Base-by-base conservation (phyloP, 2,329 filamentous ascomycete species). In the Akanthomyces uredinophilus region DNA sequence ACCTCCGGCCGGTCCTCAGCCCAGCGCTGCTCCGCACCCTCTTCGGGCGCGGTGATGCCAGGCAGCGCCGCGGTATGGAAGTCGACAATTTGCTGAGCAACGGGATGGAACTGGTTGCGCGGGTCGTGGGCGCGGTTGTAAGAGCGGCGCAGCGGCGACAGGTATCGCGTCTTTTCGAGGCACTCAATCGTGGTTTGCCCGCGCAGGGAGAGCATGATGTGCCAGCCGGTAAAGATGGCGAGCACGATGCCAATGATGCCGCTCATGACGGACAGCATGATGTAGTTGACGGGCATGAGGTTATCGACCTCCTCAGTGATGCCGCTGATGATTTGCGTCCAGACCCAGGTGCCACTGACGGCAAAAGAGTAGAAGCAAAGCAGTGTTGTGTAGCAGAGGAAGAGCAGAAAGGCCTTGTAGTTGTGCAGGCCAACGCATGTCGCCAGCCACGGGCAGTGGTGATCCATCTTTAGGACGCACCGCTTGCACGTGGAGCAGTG, bases 391-490 rank as follows among this genome's bases (percentile, higher is more conserved):
- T 99, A 98, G 61, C 93, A 84, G 29, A 99, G 81, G 74, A 98
- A 99, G 3, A 98, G 83, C 59, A 99, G 74, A 72, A 99, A 99
- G 0, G 93, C 84, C 77, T 99, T 99, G 81, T 97, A 96, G 77
- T 99, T 99, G 71, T 86, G 87, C 66, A 99, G 80, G 22, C 95
- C 95, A 64, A 99, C 90, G 75, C 95, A 99, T 4, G 92, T 96
- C 32, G 95, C 94, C 55, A 99, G 83, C 95, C 95, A 99, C 18
- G 95, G 95, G 74, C 95, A 99, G 78, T 99, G 95, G 75, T 99
- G 95, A 73, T 99, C 95, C 95, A 99, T 99, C 81, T 99, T 99
- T 74, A 99, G 82, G 29, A 99, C 93, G 74, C 95, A 99, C 70
- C 90, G 89, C 68, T 89, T 87, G 77, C 95, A 99, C 4, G 92